Base-by-base conservation (phyloP, 2,329 filamentous ascomycete species). In the Cladobotryum protrusum region DNA sequence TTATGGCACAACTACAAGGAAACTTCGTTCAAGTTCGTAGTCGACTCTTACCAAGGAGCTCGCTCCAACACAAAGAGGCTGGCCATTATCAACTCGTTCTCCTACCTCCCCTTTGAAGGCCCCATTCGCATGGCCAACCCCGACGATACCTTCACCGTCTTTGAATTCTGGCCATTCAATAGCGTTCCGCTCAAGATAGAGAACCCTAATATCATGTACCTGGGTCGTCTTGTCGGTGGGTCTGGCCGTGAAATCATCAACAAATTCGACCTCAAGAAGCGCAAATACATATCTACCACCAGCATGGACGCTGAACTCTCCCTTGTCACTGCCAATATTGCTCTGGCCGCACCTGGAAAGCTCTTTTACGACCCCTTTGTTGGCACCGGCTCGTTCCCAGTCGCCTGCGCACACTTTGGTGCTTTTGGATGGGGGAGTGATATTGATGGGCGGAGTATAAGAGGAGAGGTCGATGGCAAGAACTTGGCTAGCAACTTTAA, bases 251-350 rank as follows among this genome's bases (percentile, higher is more conserved):
- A 87, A 47, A 74, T 85, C 5, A 76, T 88, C 32, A 73, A 79
- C 34, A 86, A 78, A 19, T 95, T 91, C 61, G 90, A 96, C 65
- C 76, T 99, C 18, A 99, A 99, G 75, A 96, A 95, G 69, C 77
- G 93, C 24, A 78, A 79, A 36, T 99, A 99, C 64, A 97, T 99
- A 60, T 89, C 87, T 58, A 97, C 92, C 0, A 99, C 93, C 0
- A 93, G 88, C 42, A 97, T 99, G 93, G 93, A 99, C 64, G 87
- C 92, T 0, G 93, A 97, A 66, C 76, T 99, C 40, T 88, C 90
- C 12, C 77, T 99, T 1, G 74, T 99, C 18, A 96, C 91, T 0
- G 93, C 92, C 2, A 99, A 97, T 62, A 83, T 99, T 58, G 88
- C 89, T 0, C 80, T 88, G 13, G 90, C 90, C 0, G 84, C 74